phyloP scores from a whole-genome alignment of 495 filamentous ascomycete species.

The Immersiella caudata region DNA sequence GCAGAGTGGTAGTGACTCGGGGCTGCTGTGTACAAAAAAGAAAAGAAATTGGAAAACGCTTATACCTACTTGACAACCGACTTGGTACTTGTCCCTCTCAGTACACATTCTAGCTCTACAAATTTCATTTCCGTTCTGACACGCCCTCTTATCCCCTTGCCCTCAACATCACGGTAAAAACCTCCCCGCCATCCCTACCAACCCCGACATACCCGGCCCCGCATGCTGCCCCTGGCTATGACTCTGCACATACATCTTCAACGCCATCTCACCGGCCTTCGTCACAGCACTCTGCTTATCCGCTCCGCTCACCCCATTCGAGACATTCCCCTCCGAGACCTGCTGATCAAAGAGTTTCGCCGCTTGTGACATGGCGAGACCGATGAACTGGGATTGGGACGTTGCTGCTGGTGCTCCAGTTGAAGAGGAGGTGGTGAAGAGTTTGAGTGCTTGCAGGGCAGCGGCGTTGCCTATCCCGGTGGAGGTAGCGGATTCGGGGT shows the following conservation, averaged over 20 bases:
- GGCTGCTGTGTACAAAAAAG: not conserved
- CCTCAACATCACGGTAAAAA: not conserved
- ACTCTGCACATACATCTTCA: conserved; percentile 56
- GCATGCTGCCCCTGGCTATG: conserved; percentile 30
- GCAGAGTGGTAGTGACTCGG: conserved; percentile 45
- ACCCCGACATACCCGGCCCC: conserved; percentile 18
- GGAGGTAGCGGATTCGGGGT: conserved; percentile 39
- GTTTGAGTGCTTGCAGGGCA: conserved; percentile 70
- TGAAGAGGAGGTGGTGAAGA: conserved; percentile 53
- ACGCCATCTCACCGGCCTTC: conserved; percentile 57
- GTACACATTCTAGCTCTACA: not conserved
- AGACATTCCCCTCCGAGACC: conserved; percentile 49
- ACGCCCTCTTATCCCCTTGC: not conserved
- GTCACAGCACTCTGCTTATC: conserved; percentile 56
- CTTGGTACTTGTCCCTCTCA: too few relatives aligned
- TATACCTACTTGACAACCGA: not conserved
- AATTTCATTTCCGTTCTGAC: not conserved
- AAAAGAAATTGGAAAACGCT: not conserved
- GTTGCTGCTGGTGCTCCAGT: not conserved
- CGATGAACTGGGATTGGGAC: conserved; percentile 51
- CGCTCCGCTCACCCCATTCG: conserved; percentile 32
- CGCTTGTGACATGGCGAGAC: conserved; percentile 57
- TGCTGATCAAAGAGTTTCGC: conserved; percentile 58
- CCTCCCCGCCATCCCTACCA: not conserved
- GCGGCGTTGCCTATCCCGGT: conserved; percentile 59